Percentiles rank a stretch among this genome's conserved stretches.
These are phyloP conservation scores for Russula vinacea DNA, from an alignment of 768 basidiomycete species.

Conservation along the genomic window DNA sequence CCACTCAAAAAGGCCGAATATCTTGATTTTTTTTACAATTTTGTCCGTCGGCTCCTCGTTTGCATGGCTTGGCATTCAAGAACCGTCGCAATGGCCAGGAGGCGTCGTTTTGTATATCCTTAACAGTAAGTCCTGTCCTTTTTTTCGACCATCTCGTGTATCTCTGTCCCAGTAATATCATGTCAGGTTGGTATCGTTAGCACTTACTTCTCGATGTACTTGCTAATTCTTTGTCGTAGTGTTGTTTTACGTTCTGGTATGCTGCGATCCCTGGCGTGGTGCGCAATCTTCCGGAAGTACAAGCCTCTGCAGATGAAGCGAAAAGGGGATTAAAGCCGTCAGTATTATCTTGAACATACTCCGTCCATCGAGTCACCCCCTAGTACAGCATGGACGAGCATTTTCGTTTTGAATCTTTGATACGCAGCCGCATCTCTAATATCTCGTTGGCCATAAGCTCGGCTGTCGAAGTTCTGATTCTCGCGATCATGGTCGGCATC, in stretches of 20 bases:
- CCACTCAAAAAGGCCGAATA: constrained; percentile 51
- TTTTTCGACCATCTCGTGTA: constrained; percentile 1
- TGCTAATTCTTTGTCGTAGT: constrained; percentile 37
- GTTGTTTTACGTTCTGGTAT: constrained; percentile 76
- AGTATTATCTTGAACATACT: constrained; percentile 15
- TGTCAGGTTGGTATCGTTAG: constrained; percentile 50
- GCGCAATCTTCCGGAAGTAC: constrained; percentile 64
- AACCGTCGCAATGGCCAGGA: constrained; percentile 59
- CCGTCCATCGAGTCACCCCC: not conserved
- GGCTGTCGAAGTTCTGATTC: constrained; percentile 63
- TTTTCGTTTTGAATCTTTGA: constrained; percentile 54
- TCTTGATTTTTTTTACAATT: constrained; percentile 71
- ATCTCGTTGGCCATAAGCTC: constrained; percentile 70
- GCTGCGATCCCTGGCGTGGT: constrained; percentile 79
- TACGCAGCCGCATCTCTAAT: constrained; percentile 71
- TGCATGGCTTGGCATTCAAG: constrained; percentile 72
- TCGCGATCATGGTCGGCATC: constrained; percentile 73
- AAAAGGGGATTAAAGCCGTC: constrained; percentile 49
- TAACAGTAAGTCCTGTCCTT: constrained; percentile 46
- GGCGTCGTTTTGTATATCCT: constrained; percentile 62
- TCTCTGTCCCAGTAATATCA: constrained; percentile 51
- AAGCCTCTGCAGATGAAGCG: constrained; percentile 45
- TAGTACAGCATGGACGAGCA: constrained; percentile 47
- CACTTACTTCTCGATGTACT: not conserved
- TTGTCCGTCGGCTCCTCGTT: constrained; percentile 68